phyloP scores from a whole-genome alignment of 73 alveolate genomes.

The Tetrahymena malaccensis region DNA sequence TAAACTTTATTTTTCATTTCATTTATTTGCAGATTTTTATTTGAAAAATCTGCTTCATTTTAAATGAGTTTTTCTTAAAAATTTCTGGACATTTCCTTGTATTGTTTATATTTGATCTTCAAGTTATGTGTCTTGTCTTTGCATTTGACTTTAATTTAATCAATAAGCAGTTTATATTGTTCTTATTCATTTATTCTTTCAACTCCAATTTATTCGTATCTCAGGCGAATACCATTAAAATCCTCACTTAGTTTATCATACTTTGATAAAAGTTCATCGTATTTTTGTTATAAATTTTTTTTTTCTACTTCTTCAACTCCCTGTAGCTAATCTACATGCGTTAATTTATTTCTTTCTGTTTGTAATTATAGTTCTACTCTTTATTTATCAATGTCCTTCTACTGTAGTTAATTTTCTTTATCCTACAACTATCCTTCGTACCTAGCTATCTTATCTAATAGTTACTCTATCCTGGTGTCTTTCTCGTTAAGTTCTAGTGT shows the following conservation, averaged over 20 bases:
- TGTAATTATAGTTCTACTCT: neutral
- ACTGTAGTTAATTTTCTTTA: neutral
- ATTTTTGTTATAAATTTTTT: neutral
- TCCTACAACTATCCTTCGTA: neutral
- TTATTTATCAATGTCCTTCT: neutral
- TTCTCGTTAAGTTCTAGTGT: neutral
- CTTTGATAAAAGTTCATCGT: neutral
- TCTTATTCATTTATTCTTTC: neutral
- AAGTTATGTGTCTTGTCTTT: neutral
- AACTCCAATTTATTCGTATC: neutral
- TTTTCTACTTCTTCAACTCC: neutral
- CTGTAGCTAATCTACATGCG: neutral
- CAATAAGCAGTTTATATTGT: neutral
- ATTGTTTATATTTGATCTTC: neutral
- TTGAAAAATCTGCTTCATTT: neutral
- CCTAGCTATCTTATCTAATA: neutral
- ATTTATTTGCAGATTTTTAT: neutral
- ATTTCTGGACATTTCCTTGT: neutral
- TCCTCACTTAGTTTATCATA: neutral
- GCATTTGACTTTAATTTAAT: neutral
- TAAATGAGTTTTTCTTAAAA: neutral
- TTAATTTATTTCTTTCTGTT: neutral
- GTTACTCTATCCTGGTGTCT: neutral
- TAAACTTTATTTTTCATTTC: neutral
- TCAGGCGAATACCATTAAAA: neutral